Base-by-base conservation (phyloP, 2,329 filamentous ascomycete genomes). In the Dactylonectria macrodidyma region DNA sequence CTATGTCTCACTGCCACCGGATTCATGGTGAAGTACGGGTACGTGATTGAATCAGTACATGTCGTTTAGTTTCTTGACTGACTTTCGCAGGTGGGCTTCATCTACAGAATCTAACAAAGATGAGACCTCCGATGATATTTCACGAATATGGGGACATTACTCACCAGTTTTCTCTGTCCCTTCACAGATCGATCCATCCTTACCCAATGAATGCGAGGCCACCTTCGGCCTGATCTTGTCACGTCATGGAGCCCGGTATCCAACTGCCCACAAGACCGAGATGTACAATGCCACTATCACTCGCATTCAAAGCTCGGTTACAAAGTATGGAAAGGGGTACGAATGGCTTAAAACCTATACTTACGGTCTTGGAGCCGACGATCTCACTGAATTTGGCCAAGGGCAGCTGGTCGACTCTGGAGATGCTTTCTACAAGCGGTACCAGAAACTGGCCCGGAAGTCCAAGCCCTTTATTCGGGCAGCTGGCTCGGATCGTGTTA, bases 61-160 rank as follows among this genome's bases (percentile, higher is more conserved):
- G 12, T 6, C 2, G n/a, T 52, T n/a, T n/a, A 3, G 11, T 30
- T 3, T 6, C 30, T 24, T 58, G 19, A 62, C 59, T 47, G 9
- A 74, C 44, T 19, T 12, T 30, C 5, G 6, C 14, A 47, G 51
- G 19, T 70, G 67, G 24, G 62, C 65, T 22, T 46, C 69, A 8
- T 64, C 70, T 3, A 59, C 67, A 46, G 71, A 71, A 19, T 80
- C 77, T 41, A 73, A 80, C 56, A 60, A 59, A 6, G 69, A 73
- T 16, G 79, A 72, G 14, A 75, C 67, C 59, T 95, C 92, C 80
- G 84, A 86, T 55, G 80, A 87, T 4, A 78, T 87, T 36, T 86
- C 91, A 51, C 89, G 90, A 72, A 87, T 85, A 62, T 97, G 94
- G 94, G 95, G 95, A 63, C 94, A 95, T 79, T 97, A 97, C 80